These are phyloP conservation scores for Cryptosporidium viatorum DNA, from an alignment of 169 alveolate species.

Conservation along the genomic window DNA sequence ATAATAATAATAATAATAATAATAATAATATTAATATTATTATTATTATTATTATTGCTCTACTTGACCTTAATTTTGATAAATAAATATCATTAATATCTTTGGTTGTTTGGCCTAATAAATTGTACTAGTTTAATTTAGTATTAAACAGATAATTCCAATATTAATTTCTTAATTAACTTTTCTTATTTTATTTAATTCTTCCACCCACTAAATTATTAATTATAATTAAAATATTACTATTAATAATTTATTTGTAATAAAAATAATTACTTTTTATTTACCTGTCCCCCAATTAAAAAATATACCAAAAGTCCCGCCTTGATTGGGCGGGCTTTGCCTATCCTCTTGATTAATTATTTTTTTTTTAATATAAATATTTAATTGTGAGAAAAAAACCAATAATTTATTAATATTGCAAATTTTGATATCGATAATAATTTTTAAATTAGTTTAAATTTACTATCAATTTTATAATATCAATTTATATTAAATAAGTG, in stretches of 20 bases:
- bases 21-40: neutral
- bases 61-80: neutral
- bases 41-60: neutral
- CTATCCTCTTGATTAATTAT: neutral
- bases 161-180: neutral
- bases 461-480: neutral
- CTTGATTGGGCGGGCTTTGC: constrained; percentile 43
- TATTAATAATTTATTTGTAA: neutral
- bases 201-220: constrained; percentile 16
- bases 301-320: constrained; percentile 50
- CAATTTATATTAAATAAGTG: too few relatives aligned
- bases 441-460: too few relatives aligned
- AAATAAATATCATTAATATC: constrained; percentile 5
- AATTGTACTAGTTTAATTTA: neutral
- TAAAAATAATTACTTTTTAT: constrained; percentile 19
- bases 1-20: neutral
- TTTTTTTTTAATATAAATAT: neutral
- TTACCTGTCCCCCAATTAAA: constrained; percentile 45
- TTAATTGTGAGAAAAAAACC: neutral
- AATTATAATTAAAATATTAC: neutral
- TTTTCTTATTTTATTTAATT: neutral
- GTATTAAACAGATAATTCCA: neutral
- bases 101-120: neutral
- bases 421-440: neutral
- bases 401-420: neutral